Evolutionary conservation across 2,329 filamentous ascomycete genomes (phyloP), one percentile per base, ranked within the genome.

Genomic region (Fusarium compactum): DNA sequence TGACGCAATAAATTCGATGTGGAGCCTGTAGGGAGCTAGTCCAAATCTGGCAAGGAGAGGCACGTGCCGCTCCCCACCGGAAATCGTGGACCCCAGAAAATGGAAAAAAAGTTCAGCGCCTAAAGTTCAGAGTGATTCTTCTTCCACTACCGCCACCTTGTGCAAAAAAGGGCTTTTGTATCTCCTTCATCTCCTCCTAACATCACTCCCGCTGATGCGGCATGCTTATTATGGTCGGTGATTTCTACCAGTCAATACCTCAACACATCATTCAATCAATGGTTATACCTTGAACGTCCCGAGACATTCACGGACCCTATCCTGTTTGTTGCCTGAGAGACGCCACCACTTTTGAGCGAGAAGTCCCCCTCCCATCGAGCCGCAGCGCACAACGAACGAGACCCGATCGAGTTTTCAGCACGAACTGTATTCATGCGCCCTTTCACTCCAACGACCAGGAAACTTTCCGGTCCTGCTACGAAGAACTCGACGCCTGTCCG

Each of bases 401-500:
- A 43, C 40, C 54, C 48, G 41, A 30, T 43, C 52, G 52, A 41
- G 29, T 29, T 20, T 59, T 52, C 53, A 50, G 43, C 56, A 62
- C 65, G 58, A 64, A n/a, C 40, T 41, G 60, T 48, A 68, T 64
- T 57, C 59, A 76, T 76, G 73, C 64, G 73, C 65, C 73, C 74
- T 25, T 75, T 81, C 61, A 80, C 79, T 16, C 77, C 82, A 18
- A 71, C 76, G 29, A 68, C 78, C 64, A 78, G 78, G 75, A 74
- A 73, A 56, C 53, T 80, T 47, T 73, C 80, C 69, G 77, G 80
- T 58, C 74, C 79, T 48, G 66, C 75, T 27, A 70, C 77, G 34
- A 78, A 76, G 58, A 77, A 62, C 60, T 76, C 79, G 43, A 82
- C 83, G 30, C 83, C 85, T 15, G 82, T 86, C 60, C 86, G 85